Evolutionary conservation across 495 filamentous ascomycete genomes (phyloP).

Genomic region (Aspergillus indologenus): DNA sequence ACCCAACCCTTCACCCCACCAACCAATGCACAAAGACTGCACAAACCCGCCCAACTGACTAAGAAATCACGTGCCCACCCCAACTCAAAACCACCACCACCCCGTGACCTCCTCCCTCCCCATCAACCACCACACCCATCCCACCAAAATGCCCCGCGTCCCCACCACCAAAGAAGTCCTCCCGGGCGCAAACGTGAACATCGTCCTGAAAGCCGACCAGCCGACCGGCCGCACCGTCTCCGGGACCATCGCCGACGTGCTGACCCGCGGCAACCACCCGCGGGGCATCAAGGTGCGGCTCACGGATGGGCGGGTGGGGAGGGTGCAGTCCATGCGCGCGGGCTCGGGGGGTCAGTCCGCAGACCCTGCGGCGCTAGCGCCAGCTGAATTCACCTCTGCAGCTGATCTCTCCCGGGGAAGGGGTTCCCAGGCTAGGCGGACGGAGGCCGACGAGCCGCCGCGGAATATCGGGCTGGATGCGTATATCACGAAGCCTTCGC

Average conservation of each 20-base stretch:
- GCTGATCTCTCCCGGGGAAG: too few species aligned
- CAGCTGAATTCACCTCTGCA: too few species aligned
- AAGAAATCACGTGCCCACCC: not conserved
- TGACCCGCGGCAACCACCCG: slow-evolving; percentile 70
- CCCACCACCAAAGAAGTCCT: slow-evolving; percentile 21
- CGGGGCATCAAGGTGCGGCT: slow-evolving; percentile 74
- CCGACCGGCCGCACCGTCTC: slow-evolving; percentile 63
- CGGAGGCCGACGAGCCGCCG: slow-evolving; percentile 5
- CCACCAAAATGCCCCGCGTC: slow-evolving; percentile 10
- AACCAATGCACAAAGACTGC: too few species aligned
- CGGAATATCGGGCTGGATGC: slow-evolving; percentile 16
- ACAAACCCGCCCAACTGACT: not conserved
- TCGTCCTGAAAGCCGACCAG: slow-evolving; percentile 70
- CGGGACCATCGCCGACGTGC: slow-evolving; percentile 57
- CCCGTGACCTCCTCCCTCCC: not conserved
- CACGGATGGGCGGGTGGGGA: slow-evolving; percentile 61
- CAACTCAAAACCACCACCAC: not conserved
- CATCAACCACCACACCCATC: not conserved
- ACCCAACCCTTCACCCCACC: too few species aligned
- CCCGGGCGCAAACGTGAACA: slow-evolving; percentile 58
- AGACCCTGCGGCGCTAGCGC: too few species aligned
- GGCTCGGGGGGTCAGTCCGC: too few species aligned
- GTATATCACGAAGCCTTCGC: slow-evolving; percentile 11
- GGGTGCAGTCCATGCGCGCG: slow-evolving; percentile 50
- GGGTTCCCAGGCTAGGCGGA: too few species aligned